Conservation (phyloP, 371 early-diverging fungal genomes). For the Apophysomyces variabilis region DNA sequence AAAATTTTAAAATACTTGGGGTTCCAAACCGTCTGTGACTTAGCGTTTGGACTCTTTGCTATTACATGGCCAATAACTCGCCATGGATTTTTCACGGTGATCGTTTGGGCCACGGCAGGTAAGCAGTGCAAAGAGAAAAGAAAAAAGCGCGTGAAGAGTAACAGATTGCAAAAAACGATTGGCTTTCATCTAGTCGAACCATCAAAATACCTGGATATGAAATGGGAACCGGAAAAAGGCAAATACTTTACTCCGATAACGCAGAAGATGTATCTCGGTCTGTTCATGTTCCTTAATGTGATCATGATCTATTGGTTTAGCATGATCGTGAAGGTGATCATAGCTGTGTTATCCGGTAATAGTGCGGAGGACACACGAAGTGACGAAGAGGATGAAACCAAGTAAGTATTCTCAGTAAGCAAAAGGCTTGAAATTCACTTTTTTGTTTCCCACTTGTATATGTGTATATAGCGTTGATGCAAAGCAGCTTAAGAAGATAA, state of each 20-base stretch:
- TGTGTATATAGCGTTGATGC: background rate
- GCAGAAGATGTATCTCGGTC: conserved; percentile 47
- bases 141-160: background rate
- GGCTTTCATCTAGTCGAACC: conserved; percentile 36
- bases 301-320: conserved; percentile 75
- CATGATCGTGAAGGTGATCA: conserved; percentile 65
- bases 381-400: conserved; percentile 48
- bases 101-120: conserved; percentile 53
- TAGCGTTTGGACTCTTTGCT: conserved; percentile 73
- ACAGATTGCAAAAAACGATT: background rate
- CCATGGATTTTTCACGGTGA: conserved; percentile 58
- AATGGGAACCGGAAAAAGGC: conserved; percentile 62
- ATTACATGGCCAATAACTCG: conserved; percentile 76
- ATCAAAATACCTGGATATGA: conserved; percentile 32
- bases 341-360: conserved; percentile 57
- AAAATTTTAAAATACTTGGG: conserved; percentile 75
- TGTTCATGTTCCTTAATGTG: conserved; percentile 60
- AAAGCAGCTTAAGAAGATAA: background rate
- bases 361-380: conserved; percentile 70
- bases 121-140: conserved; percentile 4
- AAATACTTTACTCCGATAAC: conserved; percentile 50
- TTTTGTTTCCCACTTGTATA: background rate
- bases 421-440: background rate
- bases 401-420: background rate
- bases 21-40: conserved; percentile 59